Base-by-base conservation (phyloP, 768 basidiomycete genomes). In the Hemileccinum rubropunctum region DNA sequence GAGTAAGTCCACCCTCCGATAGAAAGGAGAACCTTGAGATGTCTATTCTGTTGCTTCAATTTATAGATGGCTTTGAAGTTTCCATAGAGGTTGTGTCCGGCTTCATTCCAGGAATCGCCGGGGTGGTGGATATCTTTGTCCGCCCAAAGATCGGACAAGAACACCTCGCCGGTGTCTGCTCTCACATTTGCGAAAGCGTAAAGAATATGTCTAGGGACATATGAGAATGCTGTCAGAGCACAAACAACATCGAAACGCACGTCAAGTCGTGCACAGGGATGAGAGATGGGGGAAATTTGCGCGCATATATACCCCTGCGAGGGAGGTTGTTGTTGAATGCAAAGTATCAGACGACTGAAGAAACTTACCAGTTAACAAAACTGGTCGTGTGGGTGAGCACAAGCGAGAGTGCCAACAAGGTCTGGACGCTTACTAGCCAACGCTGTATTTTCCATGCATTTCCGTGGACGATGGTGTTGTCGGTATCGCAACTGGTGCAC, bases 1-100 rank as follows among this genome's bases (percentile, higher is more conserved):
- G 91, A 93, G 64, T 93, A 95, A 0, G 91, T 89, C 93, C 93
- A 98, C 6, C 95, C 95, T 13, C 95, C 95, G 45, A 99, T 98
- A 38, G 88, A 91, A 26, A 99, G 78, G 14, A 90, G 73, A 15
- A 86, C 76, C 57, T 88, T 90, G 63, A 93, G 76, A 53, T 86
- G 86, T 45, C 93, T 80, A 52, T 97, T 76, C 54, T 79, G 68
- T 64, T 95, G 87, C 77, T 98, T 98, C 57, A 98, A 76, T 28
- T 88, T 79, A 68, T 94, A 95, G 50, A 98, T 80, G 43, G 89
- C 90, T 65, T 95, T 97, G 72, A 98, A 82, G 69, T 95, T 95
- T 46, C 95, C 95, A 60, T 95, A 98, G 15, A 98, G 80, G 68
- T 98, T 97, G 54, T 77, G 85, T 38, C 93, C 94, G 23, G 64